Evolutionary conservation across 163 green algal genomes (phyloP), one percentile per base, ranked within the genome.

Genomic region (Chlorella variabilis): DNA sequence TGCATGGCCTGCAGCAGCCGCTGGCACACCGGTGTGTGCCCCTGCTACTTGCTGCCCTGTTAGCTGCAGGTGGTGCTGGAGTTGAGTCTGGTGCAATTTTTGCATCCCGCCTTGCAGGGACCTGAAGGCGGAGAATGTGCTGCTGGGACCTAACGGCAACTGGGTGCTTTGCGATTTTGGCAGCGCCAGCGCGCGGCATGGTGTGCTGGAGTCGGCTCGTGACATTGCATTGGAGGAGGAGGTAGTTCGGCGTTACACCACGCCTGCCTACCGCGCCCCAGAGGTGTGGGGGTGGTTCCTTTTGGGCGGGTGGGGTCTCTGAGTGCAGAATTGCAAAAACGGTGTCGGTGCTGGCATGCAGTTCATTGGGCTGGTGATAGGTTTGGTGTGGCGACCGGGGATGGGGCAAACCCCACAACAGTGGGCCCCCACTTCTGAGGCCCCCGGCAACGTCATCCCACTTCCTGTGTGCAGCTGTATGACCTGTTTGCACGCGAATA

Each of bases 91-190:
- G 9, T 25, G 15, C 15, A n/a, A n/a, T n/a, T n/a, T n/a, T n/a
- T n/a, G n/a, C n/a, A n/a, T n/a, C 20, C 15, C 51, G 15, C 21
- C n/a, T 15, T 69, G 48, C 88, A 96, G 94, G 70, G 95, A 98
- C 87, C 41, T 98, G 39, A 98, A 99, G 86, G 93, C 94, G n/a
- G 96, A 99, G 87, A 99, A 99, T 82, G 87, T 99, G 77, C 87
- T 99, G 71, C 87, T 97, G 71, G 90, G 90, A 38, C 34, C 68
- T 20, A 86, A 93, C 54, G 92, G 93, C 5, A 71, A 78, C 34
- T 99, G 96, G 96, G 92, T 98, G 63, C 86, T 98, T 56, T 98
- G 95, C 82, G 96, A 99, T 86, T 99, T 97, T 87, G 96, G 96
- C 54, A 95, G 87, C 84, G 80, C 86, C 29, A 93, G 89, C 21